Percentiles rank a stretch among this genome's conserved stretches.
These are phyloP conservation scores for Colletotrichum higginsianum DNA, from an alignment of 2,329 filamentous ascomycete genomes.

Conservation along the genomic window DNA sequence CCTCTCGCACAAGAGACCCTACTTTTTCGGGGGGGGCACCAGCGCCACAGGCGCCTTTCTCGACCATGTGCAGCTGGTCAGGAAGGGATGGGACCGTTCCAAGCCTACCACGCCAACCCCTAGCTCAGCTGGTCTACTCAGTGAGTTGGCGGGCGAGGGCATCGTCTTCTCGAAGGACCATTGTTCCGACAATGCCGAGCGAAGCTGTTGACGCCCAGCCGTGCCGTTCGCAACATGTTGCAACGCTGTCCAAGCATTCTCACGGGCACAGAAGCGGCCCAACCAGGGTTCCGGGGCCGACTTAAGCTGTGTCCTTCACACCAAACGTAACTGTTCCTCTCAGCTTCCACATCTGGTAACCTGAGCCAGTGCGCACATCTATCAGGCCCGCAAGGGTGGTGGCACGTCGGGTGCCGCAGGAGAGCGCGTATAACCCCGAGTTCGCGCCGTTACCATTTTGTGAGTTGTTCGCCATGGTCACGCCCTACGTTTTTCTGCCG, in stretches of 20 bases:
- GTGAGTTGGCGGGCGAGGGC: neutral
- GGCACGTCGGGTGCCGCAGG: slow-evolving; percentile 28
- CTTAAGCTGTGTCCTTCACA: neutral
- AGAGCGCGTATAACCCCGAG: slow-evolving; percentile 9
- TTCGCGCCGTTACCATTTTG: slow-evolving; percentile 17
- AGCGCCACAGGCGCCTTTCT: slow-evolving; percentile 33
- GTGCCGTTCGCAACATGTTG: slow-evolving; percentile 9
- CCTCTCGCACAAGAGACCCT: slow-evolving; percentile 11
- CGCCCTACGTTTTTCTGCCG: slow-evolving; percentile 5
- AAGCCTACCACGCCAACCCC: neutral
- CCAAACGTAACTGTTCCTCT: neutral
- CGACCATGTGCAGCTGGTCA: neutral
- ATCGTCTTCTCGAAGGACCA: slow-evolving; percentile 7
- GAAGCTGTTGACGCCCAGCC: slow-evolving; percentile 9
- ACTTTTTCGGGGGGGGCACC: neutral
- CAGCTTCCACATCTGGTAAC: slow-evolving; percentile 24
- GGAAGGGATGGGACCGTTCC: slow-evolving; percentile 9
- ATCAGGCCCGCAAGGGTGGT: slow-evolving; percentile 14
- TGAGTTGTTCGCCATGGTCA: slow-evolving; percentile 11
- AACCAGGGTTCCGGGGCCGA: neutral
- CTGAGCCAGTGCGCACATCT: slow-evolving; percentile 7
- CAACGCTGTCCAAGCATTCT: neutral
- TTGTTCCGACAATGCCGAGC: slow-evolving; percentile 21
- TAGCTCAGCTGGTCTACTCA: slow-evolving; percentile 3
- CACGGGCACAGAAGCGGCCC: neutral